phyloP scores from a whole-genome alignment of 1,139 yeast species.

The Suhomyces ambrosiae region DNA sequence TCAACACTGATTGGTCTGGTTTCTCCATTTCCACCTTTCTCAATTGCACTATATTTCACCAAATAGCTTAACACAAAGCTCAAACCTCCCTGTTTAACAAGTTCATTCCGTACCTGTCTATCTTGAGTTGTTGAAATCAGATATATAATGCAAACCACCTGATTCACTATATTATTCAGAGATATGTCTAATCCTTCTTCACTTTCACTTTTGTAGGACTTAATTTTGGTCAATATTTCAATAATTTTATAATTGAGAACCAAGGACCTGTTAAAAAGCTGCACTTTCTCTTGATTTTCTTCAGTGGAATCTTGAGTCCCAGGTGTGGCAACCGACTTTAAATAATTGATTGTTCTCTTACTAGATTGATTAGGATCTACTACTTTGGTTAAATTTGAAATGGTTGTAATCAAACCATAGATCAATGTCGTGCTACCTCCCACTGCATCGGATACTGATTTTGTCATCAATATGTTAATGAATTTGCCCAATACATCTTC shows the following conservation, averaged over 20 bases:
- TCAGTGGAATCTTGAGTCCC: slow-evolving; percentile 22
- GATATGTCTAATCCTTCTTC: neutral
- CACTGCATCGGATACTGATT: neutral
- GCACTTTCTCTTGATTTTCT: slow-evolving; percentile 31
- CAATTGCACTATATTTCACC: slow-evolving; percentile 32
- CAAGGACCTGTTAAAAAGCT: slow-evolving; percentile 34
- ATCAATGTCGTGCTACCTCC: slow-evolving; percentile 10
- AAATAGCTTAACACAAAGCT: slow-evolving; percentile 41
- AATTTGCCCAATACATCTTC: slow-evolving; percentile 28
- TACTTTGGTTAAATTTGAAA: slow-evolving; percentile 40
- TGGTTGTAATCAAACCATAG: slow-evolving; percentile 42
- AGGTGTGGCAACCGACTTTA: slow-evolving; percentile 40
- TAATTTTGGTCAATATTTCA: slow-evolving; percentile 28
- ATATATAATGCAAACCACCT: slow-evolving; percentile 27
- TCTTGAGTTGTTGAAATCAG: slow-evolving; percentile 31
- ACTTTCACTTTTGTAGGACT: slow-evolving; percentile 20
- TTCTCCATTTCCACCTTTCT: slow-evolving; percentile 16
- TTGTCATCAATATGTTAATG: slow-evolving; percentile 17
- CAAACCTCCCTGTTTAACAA: slow-evolving; percentile 51
- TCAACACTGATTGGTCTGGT: slow-evolving; percentile 25
- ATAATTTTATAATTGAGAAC: slow-evolving; percentile 30
- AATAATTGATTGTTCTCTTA: slow-evolving; percentile 29
- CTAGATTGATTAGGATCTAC: slow-evolving; percentile 21
- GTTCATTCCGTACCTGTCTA: slow-evolving; percentile 31
- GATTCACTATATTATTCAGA: slow-evolving; percentile 18